These are phyloP conservation scores for Knoxdaviesia proteae DNA, from an alignment of 2,329 filamentous ascomycete species.

Conservation along the genomic window DNA sequence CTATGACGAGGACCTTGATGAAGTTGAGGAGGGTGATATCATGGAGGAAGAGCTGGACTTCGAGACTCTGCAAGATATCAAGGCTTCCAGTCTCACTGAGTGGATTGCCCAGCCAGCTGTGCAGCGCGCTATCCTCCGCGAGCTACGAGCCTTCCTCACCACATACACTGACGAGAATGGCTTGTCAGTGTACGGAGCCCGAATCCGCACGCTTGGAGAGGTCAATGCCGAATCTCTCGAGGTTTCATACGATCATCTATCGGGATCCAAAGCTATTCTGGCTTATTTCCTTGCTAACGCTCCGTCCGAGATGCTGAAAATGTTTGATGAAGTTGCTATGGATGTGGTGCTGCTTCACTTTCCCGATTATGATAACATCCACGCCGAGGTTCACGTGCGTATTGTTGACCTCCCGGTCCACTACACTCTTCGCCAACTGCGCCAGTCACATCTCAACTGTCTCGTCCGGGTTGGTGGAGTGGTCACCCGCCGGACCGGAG, in stretches of 20 bases:
- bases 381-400: constrained; percentile 92
- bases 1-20: constrained; percentile 88
- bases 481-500: constrained; percentile 79
- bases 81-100: constrained; percentile 79
- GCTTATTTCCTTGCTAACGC: constrained; percentile 94
- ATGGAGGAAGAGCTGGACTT: constrained; percentile 91
- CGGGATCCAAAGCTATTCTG: constrained; percentile 75
- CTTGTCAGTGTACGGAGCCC: constrained; percentile 82
- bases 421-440: constrained; percentile 85
- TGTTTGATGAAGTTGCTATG: constrained; percentile 93
- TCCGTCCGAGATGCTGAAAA: constrained; percentile 80
- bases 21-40: constrained; percentile 78
- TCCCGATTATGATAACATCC: constrained; percentile 92
- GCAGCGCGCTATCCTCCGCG: constrained; percentile 78
- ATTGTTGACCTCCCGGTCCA: constrained; percentile 88
- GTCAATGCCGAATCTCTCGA: constrained; percentile 92
- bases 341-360: constrained; percentile 92
- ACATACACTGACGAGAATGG: constrained; percentile 84
- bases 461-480: constrained; percentile 87
- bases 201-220: constrained; percentile 88
- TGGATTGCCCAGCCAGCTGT: constrained; percentile 87
- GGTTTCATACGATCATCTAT: constrained; percentile 84
- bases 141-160: constrained; percentile 94
- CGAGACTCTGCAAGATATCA: constrained; percentile 79
- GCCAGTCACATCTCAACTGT: constrained; percentile 90